phyloP scores from a whole-genome alignment of 2,329 filamentous ascomycete genomes.

The Colletotrichum plurivorum region DNA sequence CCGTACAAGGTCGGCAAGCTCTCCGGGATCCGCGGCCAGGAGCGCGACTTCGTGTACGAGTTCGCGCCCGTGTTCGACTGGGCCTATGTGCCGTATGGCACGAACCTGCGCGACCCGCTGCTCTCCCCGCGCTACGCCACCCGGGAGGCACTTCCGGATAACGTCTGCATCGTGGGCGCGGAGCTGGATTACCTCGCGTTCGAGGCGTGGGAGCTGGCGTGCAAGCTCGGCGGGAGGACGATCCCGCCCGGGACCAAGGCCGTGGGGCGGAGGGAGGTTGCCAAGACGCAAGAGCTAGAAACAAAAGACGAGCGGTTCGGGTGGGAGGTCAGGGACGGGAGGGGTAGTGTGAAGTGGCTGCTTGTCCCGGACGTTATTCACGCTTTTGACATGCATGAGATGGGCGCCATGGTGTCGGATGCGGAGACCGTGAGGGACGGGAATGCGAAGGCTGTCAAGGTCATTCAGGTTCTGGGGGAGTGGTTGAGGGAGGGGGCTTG shows the following conservation, averaged over 20 bases:
- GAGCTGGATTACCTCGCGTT: conserved; percentile 54
- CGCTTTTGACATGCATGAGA: conserved; percentile 54
- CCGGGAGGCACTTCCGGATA: conserved; percentile 48
- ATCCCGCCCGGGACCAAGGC: background rate
- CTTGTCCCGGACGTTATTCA: conserved; percentile 59
- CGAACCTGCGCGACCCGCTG: conserved; percentile 50
- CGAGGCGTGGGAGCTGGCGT: conserved; percentile 42
- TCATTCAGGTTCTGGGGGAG: conserved; percentile 47
- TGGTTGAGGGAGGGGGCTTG: conserved; percentile 50
- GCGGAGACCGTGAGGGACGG: conserved; percentile 49
- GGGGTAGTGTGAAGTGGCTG: conserved; percentile 54
- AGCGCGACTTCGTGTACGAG: conserved; percentile 38
- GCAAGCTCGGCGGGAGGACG: conserved; percentile 40
- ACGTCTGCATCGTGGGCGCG: conserved; percentile 54
- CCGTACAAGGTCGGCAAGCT: conserved; percentile 45
- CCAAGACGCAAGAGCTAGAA: conserved; percentile 42
- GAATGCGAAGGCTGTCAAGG: conserved; percentile 48
- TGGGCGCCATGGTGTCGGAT: conserved; percentile 46
- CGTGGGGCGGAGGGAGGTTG: conserved; percentile 39
- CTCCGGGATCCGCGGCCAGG: conserved; percentile 40
- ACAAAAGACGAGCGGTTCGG: conserved; percentile 51
- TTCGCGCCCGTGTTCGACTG: conserved; percentile 50
- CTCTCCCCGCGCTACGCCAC: conserved; percentile 52
- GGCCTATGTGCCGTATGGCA: conserved; percentile 50
- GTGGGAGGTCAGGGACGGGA: conserved; percentile 49